phyloP scores from a whole-genome alignment of 352 stramenopile genomes.

The Sclerospora graminicola region DNA sequence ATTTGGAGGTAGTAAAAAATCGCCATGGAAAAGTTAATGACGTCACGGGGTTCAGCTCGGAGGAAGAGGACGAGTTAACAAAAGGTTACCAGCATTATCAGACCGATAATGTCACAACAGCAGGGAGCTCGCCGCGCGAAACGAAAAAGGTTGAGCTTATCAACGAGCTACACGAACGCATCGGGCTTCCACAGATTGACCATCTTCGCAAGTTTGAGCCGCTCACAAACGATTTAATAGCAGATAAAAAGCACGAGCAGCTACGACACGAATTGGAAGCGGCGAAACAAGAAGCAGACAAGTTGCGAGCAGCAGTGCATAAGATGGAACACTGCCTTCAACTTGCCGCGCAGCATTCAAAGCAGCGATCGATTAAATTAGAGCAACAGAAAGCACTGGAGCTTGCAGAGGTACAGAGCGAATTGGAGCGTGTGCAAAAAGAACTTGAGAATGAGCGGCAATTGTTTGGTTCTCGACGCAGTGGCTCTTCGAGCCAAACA shows the following conservation, averaged over 20 bases:
- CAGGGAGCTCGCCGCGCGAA: slow-evolving; percentile 24
- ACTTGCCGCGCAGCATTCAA: slow-evolving; percentile 34
- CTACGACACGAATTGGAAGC: slow-evolving; percentile 47
- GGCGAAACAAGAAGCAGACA: slow-evolving; percentile 46
- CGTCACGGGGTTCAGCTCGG: slow-evolving; percentile 12
- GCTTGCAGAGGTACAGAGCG: slow-evolving; percentile 32
- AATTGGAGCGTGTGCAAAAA: slow-evolving; percentile 39
- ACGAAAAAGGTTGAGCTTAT: slow-evolving; percentile 57
- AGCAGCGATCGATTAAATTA: slow-evolving; percentile 46
- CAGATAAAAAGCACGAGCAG: slow-evolving; percentile 34
- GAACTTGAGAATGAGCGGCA: slow-evolving; percentile 42
- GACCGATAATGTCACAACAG: neutral
- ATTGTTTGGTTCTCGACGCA: slow-evolving; percentile 21
- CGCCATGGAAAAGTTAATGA: slow-evolving; percentile 2
- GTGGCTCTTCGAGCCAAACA: slow-evolving; percentile 15
- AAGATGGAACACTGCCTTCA: slow-evolving; percentile 51
- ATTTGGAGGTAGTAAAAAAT: slow-evolving; percentile 9
- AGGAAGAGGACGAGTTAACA: slow-evolving; percentile 8
- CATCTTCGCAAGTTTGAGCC: slow-evolving; percentile 63
- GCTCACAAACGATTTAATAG: slow-evolving; percentile 31
- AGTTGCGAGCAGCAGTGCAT: slow-evolving; percentile 38
- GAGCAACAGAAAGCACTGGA: slow-evolving; percentile 47
- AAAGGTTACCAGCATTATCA: slow-evolving; percentile 5
- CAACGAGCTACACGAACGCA: slow-evolving; percentile 62
- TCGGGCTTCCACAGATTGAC: slow-evolving; percentile 59